phyloP scores from a whole-genome alignment of 164 flowering plant species.

The Platanus orientalis region DNA sequence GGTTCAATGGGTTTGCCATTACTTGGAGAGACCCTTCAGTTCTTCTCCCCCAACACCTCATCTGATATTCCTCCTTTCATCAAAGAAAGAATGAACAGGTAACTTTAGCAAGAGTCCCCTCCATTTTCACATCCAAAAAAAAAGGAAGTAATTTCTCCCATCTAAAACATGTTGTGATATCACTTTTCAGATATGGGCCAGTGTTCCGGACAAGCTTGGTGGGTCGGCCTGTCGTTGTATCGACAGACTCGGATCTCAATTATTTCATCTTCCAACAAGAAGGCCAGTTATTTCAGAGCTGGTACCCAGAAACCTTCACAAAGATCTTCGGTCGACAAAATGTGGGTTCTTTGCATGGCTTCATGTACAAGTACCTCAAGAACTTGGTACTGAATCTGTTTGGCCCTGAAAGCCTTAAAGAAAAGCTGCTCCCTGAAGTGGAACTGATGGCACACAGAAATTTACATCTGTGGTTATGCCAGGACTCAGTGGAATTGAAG shows the following conservation, averaged over 20 bases:
- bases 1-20: slow-evolving; percentile 41
- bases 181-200: slow-evolving; percentile 48
- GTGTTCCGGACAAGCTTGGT: slow-evolving; percentile 56
- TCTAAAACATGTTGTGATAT: not conserved
- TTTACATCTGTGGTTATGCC: slow-evolving; percentile 23
- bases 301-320: slow-evolving; percentile 69
- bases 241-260: slow-evolving; percentile 56
- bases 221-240: slow-evolving; percentile 48
- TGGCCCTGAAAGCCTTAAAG: slow-evolving; percentile 34
- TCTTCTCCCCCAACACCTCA: slow-evolving; percentile 30
- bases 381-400: slow-evolving; percentile 32
- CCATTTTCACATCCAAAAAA: not conserved
- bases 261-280: slow-evolving; percentile 58
- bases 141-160: too few species aligned
- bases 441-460: slow-evolving; percentile 16
- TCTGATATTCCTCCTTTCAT: slow-evolving; percentile 34
- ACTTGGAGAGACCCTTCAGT: slow-evolving; percentile 37
- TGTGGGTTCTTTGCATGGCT: slow-evolving; percentile 31
- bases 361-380: slow-evolving; percentile 41
- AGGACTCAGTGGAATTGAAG: slow-evolving; percentile 25
- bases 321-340: slow-evolving; percentile 50
- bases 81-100: slow-evolving; percentile 31
- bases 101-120: not conserved
- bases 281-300: slow-evolving; percentile 55
- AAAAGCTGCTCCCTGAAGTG: slow-evolving; percentile 32